These are phyloP conservation scores for Penicillium sp. DNA, from an alignment of 2,329 filamentous ascomycete species.

Conservation along the genomic window DNA sequence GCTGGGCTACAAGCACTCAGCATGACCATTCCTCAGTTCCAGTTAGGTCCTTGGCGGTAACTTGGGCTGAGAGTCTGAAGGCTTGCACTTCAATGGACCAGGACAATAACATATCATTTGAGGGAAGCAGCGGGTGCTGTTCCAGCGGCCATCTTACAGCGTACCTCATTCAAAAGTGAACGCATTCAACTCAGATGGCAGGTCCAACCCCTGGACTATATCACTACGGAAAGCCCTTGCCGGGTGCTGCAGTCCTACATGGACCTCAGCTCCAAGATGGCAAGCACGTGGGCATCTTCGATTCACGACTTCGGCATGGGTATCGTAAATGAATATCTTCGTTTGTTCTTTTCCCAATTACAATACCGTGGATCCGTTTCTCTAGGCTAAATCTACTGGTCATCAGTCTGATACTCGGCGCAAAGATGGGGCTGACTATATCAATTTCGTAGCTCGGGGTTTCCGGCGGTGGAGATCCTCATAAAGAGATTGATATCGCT, in stretches of 20 bases:
- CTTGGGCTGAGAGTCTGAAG: no score
- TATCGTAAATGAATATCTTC: conserved; percentile 19
- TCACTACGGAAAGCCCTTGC: conserved; percentile 34
- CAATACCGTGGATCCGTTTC: conserved; percentile 48
- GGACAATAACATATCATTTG: no score
- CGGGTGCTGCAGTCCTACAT: conserved; percentile 42
- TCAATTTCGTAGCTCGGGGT: conserved; percentile 26
- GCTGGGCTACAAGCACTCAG: no score
- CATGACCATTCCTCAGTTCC: no score
- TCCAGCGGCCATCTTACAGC: no score
- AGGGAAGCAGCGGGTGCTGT: no score
- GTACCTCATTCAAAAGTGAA: conserved; percentile 9
- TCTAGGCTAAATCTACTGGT: conserved; percentile 48
- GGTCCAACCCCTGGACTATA: conserved; percentile 52
- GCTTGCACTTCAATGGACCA: no score
- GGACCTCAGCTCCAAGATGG: conserved; percentile 48
- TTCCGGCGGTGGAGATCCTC: conserved; percentile 22
- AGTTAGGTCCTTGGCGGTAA: no score
- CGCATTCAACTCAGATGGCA: conserved; percentile 21
- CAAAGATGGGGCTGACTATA: conserved; percentile 31
- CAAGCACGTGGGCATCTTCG: conserved; percentile 52
- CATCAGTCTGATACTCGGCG: conserved; percentile 49
- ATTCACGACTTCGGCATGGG: conserved; percentile 43
- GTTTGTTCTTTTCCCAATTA: conserved; percentile 46
- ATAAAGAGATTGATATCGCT: not conserved